Evolutionary conservation across 495 filamentous ascomycete species (phyloP).

Genomic region (Glutinoglossum americanum): DNA sequence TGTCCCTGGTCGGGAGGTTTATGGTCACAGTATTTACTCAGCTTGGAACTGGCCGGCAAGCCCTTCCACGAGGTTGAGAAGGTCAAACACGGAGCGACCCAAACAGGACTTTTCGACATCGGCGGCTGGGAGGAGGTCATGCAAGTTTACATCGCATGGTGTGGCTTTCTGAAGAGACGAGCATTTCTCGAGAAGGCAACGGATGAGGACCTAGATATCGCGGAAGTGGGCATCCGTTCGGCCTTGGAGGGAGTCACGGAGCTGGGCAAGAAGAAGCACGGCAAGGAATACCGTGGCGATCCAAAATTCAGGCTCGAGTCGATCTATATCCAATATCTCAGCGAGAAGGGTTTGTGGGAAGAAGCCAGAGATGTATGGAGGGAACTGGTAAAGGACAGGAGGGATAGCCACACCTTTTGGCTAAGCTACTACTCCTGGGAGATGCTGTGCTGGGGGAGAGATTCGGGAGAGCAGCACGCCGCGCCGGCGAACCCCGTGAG

Average conservation of each 20-base stretch:
- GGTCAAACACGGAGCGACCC: constrained; percentile 83
- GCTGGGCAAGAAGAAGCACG: constrained; percentile 54
- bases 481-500: constrained; percentile 13
- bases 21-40: constrained; percentile 76
- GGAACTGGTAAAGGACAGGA: constrained; percentile 40
- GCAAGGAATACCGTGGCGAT: constrained; percentile 59
- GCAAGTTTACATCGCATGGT: constrained; percentile 82
- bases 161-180: constrained; percentile 64
- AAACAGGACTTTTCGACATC: constrained; percentile 49
- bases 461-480: constrained; percentile 7
- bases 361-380: constrained; percentile 54
- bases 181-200: constrained; percentile 55
- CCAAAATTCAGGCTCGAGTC: constrained; percentile 71
- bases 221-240: constrained; percentile 70
- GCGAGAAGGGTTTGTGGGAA: constrained; percentile 46
- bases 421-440: constrained; percentile 79
- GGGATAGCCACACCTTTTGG: constrained; percentile 80
- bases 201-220: constrained; percentile 81
- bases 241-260: constrained; percentile 65
- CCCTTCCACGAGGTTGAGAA: constrained; percentile 60
- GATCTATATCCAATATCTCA: constrained; percentile 77
- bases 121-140: constrained; percentile 66
- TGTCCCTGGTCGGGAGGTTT: constrained; percentile 81
- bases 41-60: constrained; percentile 50
- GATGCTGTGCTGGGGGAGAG: constrained; percentile 38